Conservation (phyloP, 257 asterid genomes). For the Ocimum tenuiflorum region DNA sequence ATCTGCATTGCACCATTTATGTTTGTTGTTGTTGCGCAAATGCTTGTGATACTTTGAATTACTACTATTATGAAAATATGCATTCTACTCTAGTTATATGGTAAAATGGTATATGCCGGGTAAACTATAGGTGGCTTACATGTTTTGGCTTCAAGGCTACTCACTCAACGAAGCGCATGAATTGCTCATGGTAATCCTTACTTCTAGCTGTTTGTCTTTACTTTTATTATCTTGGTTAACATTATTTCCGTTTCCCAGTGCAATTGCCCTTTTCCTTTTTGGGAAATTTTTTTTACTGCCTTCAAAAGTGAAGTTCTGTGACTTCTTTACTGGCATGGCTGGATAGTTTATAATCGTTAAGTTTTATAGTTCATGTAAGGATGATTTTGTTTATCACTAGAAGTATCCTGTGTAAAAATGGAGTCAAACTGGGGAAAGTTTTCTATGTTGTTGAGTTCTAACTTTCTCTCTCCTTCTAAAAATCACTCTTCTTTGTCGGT, state of each 20-base stretch:
- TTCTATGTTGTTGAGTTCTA: not conserved
- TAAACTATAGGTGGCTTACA: slow-evolving; percentile 73
- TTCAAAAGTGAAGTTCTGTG: not conserved
- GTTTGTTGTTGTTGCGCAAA: too few species aligned
- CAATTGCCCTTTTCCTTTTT: not conserved
- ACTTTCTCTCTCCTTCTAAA: not conserved
- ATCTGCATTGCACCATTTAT: too few species aligned
- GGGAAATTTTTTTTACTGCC: not conserved
- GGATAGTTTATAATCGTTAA: not conserved
- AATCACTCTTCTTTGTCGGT: slow-evolving; percentile 13
- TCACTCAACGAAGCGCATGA: slow-evolving; percentile 60
- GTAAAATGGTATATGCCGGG: slow-evolving; percentile 1
- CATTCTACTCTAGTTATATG: not conserved
- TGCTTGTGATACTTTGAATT: too few species aligned
- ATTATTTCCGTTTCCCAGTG: not conserved
- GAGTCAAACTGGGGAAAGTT: not conserved
- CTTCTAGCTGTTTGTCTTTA: not conserved
- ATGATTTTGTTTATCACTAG: not conserved
- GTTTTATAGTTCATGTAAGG: not conserved
- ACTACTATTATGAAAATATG: too few species aligned
- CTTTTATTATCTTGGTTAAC: not conserved
- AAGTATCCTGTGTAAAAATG: not conserved
- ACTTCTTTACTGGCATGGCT: not conserved
- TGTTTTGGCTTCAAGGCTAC: slow-evolving; percentile 92
- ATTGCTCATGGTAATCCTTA: slow-evolving; percentile 53